Base-by-base conservation (phyloP, 495 filamentous ascomycete species). In the Aspergillus mulundensis region DNA sequence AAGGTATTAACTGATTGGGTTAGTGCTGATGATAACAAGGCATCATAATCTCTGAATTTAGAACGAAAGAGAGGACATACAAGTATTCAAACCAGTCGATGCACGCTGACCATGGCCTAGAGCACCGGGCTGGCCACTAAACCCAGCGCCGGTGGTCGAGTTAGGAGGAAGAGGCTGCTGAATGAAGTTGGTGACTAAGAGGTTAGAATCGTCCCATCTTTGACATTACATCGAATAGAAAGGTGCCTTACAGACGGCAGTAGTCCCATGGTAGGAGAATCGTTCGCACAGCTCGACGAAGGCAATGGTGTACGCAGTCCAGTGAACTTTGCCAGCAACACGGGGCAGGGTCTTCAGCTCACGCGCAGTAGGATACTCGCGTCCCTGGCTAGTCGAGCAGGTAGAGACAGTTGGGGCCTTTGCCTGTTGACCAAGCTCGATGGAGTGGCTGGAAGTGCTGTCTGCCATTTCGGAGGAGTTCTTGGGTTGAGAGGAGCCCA, bases 231-330 rank as follows among this genome's bases (percentile, higher is more conserved):
- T 20, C n/a, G 11, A 14, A 12, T 14, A 19, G 23, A 8, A n/a
- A 11, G 0, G 19, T 14, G 36, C 72, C 79, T 58, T 76, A 86
- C 83, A 87, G 34, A 90, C 84, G 41, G 81, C 84, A 30, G 81
- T 86, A 5, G 85, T 87, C 50, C 87, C 88, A 66, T 90, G 90
- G 73, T 87, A 90, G 3, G 84, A 85, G 68, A 90, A 88, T 23
- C 88, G 83, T 74, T 91, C 88, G 70, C 82, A 87, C 50, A 89
- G 68, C 68, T 91, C 88, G 43, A 89, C 81, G 59, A 90, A 84
- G 19, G 84, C 87, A 55, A 92, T 78, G 21, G 84, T 85, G 64
- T 83, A 91, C 2, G 80, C 80, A 20, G 70, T 79, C 74, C 74
- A 84, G 19, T 82, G 85, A 24, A 92, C 78, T 36, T 74, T 77